Evolutionary conservation across 768 basidiomycete genomes (phyloP), one percentile per base, ranked within the genome.

Genomic region (Lactifluus pinguis): DNA sequence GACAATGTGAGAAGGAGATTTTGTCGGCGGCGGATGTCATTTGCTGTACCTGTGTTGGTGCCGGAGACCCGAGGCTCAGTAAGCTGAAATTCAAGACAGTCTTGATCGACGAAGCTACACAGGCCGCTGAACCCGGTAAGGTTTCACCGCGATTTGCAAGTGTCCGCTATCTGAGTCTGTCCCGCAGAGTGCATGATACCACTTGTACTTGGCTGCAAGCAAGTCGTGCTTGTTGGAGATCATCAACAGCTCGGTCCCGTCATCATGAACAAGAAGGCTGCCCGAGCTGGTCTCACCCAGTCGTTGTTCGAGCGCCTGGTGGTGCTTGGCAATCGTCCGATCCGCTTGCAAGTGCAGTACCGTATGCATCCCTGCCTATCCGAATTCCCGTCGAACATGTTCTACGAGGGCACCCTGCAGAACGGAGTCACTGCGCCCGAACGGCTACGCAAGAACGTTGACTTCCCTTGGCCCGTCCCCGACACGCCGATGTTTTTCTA

Each of bases 211-310:
- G 97, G 97, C 14, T 98, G 95, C 72, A 98, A 98, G 73, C 97
- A 99, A 69, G 93, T 93, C 57, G 97, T 99, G 30, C 83, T 99
- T 44, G 97, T 99, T 57, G 97, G 97, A 55, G 95, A 98, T 75
- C 91, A 97, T 72, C 92, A 76, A 78, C 97, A 98, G 80, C 86
- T 98, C 53, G 97, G 97, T 1, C 97, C 97, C 7, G 97, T 98
- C 68, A 98, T 99, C 72, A 98, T 99, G 97, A 99, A 98, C 83
- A 99, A 99, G 83, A 98, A 99, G 71, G 97, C 97, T 0, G 95
- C 97, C 2, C 90, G 94, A n/a, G 97, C 97, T 5, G 97, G 97
- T 19, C 82, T 99, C 42, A 98, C 95, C 0, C 97, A 98, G 70
- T 99, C 97, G 0, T 85, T 99, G 19, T 99, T 99, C 68, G 97